Conservation (phyloP, 1,139 yeast species). For the Suhomyces taliae region DNA sequence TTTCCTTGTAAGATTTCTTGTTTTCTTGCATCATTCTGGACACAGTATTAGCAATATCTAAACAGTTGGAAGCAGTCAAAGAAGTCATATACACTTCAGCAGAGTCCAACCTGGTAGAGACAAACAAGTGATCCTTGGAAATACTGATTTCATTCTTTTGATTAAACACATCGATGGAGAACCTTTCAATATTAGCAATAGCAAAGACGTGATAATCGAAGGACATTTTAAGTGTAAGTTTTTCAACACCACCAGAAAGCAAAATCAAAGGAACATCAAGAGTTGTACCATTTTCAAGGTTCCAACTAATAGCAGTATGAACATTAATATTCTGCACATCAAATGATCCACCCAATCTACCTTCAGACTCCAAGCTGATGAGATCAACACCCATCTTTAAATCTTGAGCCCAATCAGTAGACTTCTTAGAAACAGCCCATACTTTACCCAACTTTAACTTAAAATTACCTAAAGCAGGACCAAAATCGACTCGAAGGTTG, state of each 20-base stretch:
- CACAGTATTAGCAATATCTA: slow-evolving; percentile 74
- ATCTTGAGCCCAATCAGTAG: slow-evolving; percentile 71
- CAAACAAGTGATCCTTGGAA: slow-evolving; percentile 62
- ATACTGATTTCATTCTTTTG: slow-evolving; percentile 52
- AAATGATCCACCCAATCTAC: slow-evolving; percentile 78
- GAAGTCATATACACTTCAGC: slow-evolving; percentile 73
- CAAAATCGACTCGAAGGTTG: slow-evolving; percentile 66
- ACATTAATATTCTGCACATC: slow-evolving; percentile 49
- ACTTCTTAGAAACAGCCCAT: slow-evolving; percentile 72
- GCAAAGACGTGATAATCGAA: slow-evolving; percentile 86
- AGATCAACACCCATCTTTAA: slow-evolving; percentile 60
- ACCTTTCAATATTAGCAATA: slow-evolving; percentile 51
- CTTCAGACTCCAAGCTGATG: slow-evolving; percentile 58
- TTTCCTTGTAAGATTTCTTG: slow-evolving; percentile 70
- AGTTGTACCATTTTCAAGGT: slow-evolving; percentile 37
- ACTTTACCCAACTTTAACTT: slow-evolving; percentile 53
- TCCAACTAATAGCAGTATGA: slow-evolving; percentile 75
- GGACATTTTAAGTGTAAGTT: slow-evolving; percentile 59
- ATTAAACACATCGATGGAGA: slow-evolving; percentile 64
- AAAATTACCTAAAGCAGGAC: slow-evolving; percentile 77
- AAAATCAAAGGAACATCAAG: slow-evolving; percentile 69
- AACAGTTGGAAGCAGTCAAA: slow-evolving; percentile 76
- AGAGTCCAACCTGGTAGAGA: slow-evolving; percentile 53
- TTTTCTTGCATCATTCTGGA: slow-evolving; percentile 74
- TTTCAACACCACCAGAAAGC: slow-evolving; percentile 56